Conservation (phyloP, 257 asterid genomes). For the Ligustrum vulgare region DNA sequence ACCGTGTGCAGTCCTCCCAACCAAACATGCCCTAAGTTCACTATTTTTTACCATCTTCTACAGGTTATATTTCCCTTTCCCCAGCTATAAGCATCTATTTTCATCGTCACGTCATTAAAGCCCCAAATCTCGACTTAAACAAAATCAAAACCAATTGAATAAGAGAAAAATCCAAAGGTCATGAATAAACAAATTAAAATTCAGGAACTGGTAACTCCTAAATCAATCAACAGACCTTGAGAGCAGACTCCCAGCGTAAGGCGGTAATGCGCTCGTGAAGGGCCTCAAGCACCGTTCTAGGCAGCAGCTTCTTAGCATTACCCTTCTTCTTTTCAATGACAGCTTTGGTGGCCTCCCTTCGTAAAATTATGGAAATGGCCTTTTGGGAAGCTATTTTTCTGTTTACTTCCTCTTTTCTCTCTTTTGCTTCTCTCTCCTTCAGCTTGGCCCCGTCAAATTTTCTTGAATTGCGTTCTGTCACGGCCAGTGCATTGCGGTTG, state of each 20-base stretch:
- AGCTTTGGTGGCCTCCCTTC: slow-evolving; percentile 89
- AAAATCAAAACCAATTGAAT: neutral
- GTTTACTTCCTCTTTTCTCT: slow-evolving; percentile 68
- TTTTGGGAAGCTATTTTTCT: slow-evolving; percentile 81
- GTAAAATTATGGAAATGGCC: slow-evolving; percentile 73
- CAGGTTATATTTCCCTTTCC: neutral
- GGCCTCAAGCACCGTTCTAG: slow-evolving; percentile 80
- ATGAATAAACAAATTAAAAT: slow-evolving; percentile 14
- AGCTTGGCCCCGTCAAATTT: slow-evolving; percentile 36
- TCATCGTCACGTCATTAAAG: neutral
- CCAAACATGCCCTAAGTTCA: neutral
- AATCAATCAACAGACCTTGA: slow-evolving; percentile 28
- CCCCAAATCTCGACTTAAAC: neutral
- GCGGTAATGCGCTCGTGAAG: slow-evolving; percentile 93
- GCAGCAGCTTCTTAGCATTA: slow-evolving; percentile 63
- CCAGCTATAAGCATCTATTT: neutral
- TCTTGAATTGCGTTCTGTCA: slow-evolving; percentile 16
- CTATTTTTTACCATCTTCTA: neutral
- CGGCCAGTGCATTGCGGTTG: neutral
- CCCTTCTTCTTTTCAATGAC: slow-evolving; percentile 82
- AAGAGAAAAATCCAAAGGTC: neutral
- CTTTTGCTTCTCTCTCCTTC: slow-evolving; percentile 53
- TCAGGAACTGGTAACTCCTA: neutral
- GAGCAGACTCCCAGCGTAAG: slow-evolving; percentile 96
- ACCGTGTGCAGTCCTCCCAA: neutral